Percentiles rank a stretch among this genome's conserved stretches.
phyloP scores from a whole-genome alignment of 352 stramenopile species.

The Phytopythium ostracodes region DNA sequence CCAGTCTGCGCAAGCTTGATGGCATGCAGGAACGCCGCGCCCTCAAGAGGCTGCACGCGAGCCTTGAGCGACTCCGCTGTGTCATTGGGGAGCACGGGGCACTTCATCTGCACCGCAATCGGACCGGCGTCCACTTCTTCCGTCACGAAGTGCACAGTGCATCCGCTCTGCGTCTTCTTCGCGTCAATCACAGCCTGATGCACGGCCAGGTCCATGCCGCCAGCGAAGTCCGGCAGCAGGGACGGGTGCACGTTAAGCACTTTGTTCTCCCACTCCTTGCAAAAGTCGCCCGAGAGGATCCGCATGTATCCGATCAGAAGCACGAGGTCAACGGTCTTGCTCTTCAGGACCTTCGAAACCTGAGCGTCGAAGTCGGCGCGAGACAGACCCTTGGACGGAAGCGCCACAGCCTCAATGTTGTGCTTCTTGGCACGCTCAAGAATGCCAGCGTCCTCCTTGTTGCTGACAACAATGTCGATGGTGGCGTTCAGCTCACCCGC shows the following conservation, averaged over 20 bases:
- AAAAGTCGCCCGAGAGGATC: constrained; percentile 96
- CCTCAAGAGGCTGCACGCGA: constrained; percentile 97
- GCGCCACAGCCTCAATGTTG: constrained; percentile 56
- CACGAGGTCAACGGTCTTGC: constrained; percentile 95
- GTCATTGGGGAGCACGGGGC: constrained; percentile 85
- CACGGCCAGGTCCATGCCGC: constrained; percentile 99
- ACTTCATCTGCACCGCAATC: constrained; percentile 97
- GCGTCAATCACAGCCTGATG: constrained; percentile 97
- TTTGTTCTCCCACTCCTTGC: constrained; percentile 91
- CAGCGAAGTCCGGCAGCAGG: constrained; percentile 97
- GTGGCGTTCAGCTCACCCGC: constrained; percentile 87
- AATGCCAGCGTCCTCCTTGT: constrained; percentile 92
- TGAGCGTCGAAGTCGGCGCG: constrained; percentile 95
- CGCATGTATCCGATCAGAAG: constrained; percentile 99
- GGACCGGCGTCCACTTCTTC: constrained; percentile 96
- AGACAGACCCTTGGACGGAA: constrained; percentile 75
- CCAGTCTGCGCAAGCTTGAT: constrained; percentile 78
- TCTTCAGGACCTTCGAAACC: constrained; percentile 90
- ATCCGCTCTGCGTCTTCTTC: constrained; percentile 94
- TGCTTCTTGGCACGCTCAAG: constrained; percentile 91
- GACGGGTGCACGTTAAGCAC: constrained; percentile 99
- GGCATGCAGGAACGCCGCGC: constrained; percentile 87
- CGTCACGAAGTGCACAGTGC: constrained; percentile 99
- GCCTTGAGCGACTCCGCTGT: constrained; percentile 96
- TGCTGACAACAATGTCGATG: constrained; percentile 96